Conservation (phyloP, 805 yeast genomes). For the Ogataea methanolica region DNA sequence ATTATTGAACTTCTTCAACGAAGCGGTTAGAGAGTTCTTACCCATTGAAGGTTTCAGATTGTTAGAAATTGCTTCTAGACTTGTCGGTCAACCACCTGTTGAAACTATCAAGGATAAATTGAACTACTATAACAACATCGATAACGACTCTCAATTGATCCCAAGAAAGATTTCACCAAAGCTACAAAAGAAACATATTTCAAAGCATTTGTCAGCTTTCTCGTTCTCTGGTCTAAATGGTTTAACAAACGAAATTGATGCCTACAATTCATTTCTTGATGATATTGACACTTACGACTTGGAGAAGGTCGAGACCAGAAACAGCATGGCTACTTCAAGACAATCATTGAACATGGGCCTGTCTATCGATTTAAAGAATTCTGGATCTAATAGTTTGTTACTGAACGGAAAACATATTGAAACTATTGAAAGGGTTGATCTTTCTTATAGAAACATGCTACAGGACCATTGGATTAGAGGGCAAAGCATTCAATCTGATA, state of each 20-base stretch:
- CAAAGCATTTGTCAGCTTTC: constrained; percentile 21
- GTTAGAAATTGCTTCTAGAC: constrained; percentile 56
- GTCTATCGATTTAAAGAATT: constrained; percentile 25
- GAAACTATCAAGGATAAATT: constrained; percentile 32
- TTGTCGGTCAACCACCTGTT: constrained; percentile 51
- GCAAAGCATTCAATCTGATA: constrained; percentile 4
- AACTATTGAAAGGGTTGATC: constrained; percentile 45
- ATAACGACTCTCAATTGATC: constrained; percentile 44
- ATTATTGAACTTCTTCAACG: constrained; percentile 73
- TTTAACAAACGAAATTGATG: constrained; percentile 24
- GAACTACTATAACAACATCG: constrained; percentile 31
- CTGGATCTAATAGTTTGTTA: constrained; percentile 18
- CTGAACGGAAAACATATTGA: constrained; percentile 35
- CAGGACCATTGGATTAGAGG: constrained; percentile 40
- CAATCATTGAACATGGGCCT: constrained; percentile 24
- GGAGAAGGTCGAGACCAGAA: constrained; percentile 18
- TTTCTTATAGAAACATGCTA: constrained; percentile 50
- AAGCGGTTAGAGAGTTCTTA: constrained; percentile 54
- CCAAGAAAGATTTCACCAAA: constrained; percentile 43
- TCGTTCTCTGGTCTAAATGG: constrained; percentile 17
- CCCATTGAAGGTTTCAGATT: constrained; percentile 64
- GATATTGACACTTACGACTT: constrained; percentile 30
- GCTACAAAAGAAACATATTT: constrained; percentile 27
- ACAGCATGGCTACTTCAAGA: constrained; percentile 10
- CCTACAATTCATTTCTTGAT: constrained; percentile 29